Percentiles rank a stretch among this genome's conserved stretches.
Conservation (phyloP, 805 yeast species). For the Jamesozyma lodderae region DNA sequence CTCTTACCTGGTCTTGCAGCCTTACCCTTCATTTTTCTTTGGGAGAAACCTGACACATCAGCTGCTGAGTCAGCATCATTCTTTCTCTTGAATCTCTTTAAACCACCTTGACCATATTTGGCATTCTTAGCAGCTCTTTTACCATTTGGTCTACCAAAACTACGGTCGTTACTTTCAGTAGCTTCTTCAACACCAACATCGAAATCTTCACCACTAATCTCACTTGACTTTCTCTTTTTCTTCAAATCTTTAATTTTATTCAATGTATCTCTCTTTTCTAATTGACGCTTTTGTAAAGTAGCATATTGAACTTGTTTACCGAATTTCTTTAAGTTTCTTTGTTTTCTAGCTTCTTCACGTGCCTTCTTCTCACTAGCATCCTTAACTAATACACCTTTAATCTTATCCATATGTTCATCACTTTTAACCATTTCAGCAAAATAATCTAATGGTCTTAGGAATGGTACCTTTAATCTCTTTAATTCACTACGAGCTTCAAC, state of each 20-base stretch:
- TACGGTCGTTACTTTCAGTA: slow-evolving; percentile 34
- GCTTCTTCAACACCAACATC: slow-evolving; percentile 84
- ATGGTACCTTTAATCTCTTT: slow-evolving; percentile 67
- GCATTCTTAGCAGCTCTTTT: slow-evolving; percentile 64
- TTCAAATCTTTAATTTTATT: slow-evolving; percentile 87
- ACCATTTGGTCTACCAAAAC: slow-evolving; percentile 36
- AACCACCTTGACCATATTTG: slow-evolving; percentile 72
- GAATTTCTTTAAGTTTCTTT: slow-evolving; percentile 89
- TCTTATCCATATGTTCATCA: slow-evolving; percentile 95
- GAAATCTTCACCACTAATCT: slow-evolving; percentile 47
- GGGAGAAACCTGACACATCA: slow-evolving; percentile 52
- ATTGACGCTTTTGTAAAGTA: slow-evolving; percentile 85
- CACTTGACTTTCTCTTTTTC: slow-evolving; percentile 75
- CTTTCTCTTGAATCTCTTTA: slow-evolving; percentile 61
- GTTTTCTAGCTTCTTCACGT: slow-evolving; percentile 85
- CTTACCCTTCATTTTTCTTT: slow-evolving; percentile 44
- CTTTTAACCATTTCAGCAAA: slow-evolving; percentile 98
- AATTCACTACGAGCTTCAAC: slow-evolving; percentile 58
- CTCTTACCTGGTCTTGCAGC: slow-evolving; percentile 47
- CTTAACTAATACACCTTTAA: slow-evolving; percentile 68
- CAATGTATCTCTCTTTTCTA: slow-evolving; percentile 82
- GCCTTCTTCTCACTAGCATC: slow-evolving; percentile 84
- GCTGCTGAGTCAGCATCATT: slow-evolving; percentile 66
- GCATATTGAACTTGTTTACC: slow-evolving; percentile 96
- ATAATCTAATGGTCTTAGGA: slow-evolving; percentile 87